Evolutionary conservation across 202 grass and related monocot genomes (phyloP).

Genomic region (Zizania palustris): DNA sequence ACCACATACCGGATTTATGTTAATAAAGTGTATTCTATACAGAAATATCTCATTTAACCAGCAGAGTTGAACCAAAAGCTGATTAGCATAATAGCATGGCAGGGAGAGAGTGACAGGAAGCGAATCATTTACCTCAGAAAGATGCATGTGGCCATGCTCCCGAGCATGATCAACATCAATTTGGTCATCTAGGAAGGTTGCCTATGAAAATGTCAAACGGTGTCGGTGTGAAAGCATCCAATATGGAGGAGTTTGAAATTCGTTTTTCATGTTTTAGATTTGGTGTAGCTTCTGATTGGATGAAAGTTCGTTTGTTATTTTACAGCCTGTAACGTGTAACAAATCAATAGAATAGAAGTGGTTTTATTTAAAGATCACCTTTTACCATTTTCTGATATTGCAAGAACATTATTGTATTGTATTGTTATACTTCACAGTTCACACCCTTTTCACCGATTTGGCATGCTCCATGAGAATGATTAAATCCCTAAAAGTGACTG

Average conservation of each 20-base stretch:
- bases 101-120: constrained; percentile 15
- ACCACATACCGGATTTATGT: constrained; percentile 31
- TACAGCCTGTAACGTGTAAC: not conserved
- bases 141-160: constrained; percentile 92
- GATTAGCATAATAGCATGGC: not conserved
- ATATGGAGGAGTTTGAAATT: constrained; percentile 22
- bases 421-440: not conserved
- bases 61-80: constrained; percentile 25
- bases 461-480: not conserved
- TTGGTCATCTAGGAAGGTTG: constrained; percentile 86
- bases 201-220: constrained; percentile 56
- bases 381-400: constrained; percentile 14
- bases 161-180: constrained; percentile 81
- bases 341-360: not conserved
- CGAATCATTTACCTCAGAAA: constrained; percentile 70
- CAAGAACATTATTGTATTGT: not conserved
- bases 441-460: not conserved
- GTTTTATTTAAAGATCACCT: constrained; percentile 5
- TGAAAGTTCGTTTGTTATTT: constrained; percentile 19
- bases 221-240: constrained; percentile 38
- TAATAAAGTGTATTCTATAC: constrained; percentile 35
- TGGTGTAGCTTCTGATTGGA: constrained; percentile 37
- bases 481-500: not conserved
- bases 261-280: constrained; percentile 30
- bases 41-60: constrained; percentile 24